Evolutionary conservation across 495 filamentous ascomycete species (phyloP), one percentile per base, ranked within the genome.

Genomic region (Cercophora newfieldiana): DNA sequence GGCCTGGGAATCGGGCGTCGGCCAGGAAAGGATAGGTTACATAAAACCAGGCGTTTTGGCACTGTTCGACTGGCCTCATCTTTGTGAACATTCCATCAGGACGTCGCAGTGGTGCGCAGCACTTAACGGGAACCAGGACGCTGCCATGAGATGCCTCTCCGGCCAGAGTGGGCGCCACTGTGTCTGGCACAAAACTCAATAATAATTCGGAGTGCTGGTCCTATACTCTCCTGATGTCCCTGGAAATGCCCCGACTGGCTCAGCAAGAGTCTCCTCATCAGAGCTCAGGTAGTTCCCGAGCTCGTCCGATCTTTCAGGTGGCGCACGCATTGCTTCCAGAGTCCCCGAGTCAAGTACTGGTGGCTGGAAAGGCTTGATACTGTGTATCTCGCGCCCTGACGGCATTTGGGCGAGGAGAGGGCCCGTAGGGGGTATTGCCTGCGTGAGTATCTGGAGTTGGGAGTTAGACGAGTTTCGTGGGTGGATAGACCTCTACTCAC

Each of bases 381-480:
- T 82, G 74, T 97, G 89, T 31, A 97, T 90, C 71, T 98, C 94
- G 33, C 95, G 85, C 7, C 95, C 94, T 0, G 90, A 91, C 0
- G 95, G 95, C 72, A 98, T 87, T 55, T 86, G 88, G 7, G 90
- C 82, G 2, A 96, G 76, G 7, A 97, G 75, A 12, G 89, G 85
- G 1, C 86, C 86, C 18, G 84, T 84, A 0, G 89, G 82, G 0
- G 93, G 91, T 31, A 98, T 84, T 6, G 82, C 26, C 70, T 98
- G 94, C 0, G 91, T 90, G 60, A 92, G 90, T 49, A 96, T 89
- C 92, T 94, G 58, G 24, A 49, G 12, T 4, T 44, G 12, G 2
- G 37, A 14, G 12, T 44, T 44, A 44, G 37, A 44, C 37, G 18
- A 14, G 12, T 14, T 4, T 2, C 4, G 12, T 14, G 12, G 12